These are phyloP conservation scores for Allium sativum DNA, from an alignment of 106 monocot species.

Conservation along the genomic window DNA sequence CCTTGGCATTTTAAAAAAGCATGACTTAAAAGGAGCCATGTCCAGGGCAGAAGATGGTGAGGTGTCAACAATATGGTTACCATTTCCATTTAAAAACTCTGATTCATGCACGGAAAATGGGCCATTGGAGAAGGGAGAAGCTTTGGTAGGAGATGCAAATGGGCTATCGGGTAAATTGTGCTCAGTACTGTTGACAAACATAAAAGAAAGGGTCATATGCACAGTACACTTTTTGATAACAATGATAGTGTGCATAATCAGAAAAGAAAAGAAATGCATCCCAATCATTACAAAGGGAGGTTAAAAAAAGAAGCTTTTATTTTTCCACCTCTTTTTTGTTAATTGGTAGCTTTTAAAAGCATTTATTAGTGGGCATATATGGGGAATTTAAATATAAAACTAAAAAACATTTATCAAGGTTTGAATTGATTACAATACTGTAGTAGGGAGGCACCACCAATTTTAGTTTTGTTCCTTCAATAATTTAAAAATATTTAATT, in stretches of 20 bases:
- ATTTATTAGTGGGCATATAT: no score
- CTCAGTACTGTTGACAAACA: slow-evolving; percentile 12
- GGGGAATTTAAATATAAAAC: not conserved
- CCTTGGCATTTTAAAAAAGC: slow-evolving; percentile 58
- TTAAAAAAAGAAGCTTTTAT: no score
- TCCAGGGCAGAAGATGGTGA: slow-evolving; percentile 40
- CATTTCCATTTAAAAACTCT: slow-evolving; percentile 7
- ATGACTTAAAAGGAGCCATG: slow-evolving; percentile 47
- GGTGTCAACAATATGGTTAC: slow-evolving; percentile 29
- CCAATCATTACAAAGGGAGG: no score
- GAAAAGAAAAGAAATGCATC: not conserved
- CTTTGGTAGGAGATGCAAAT: slow-evolving; percentile 48
- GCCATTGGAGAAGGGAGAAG: slow-evolving; percentile 3
- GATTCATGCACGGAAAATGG: slow-evolving; percentile 1
- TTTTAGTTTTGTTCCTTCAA: no score
- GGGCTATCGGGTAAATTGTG: slow-evolving; percentile 56
- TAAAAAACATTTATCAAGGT: not conserved
- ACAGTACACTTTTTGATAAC: not conserved
- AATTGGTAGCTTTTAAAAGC: no score
- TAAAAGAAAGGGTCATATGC: not conserved
- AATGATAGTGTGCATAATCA: not conserved
- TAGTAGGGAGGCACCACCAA: no score
- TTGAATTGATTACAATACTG: not conserved
- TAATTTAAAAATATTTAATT: no score
- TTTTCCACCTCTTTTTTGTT: no score